Evolutionary conservation across 2,329 filamentous ascomycete species (phyloP).

Genomic region (Colletotrichum sp.): DNA sequence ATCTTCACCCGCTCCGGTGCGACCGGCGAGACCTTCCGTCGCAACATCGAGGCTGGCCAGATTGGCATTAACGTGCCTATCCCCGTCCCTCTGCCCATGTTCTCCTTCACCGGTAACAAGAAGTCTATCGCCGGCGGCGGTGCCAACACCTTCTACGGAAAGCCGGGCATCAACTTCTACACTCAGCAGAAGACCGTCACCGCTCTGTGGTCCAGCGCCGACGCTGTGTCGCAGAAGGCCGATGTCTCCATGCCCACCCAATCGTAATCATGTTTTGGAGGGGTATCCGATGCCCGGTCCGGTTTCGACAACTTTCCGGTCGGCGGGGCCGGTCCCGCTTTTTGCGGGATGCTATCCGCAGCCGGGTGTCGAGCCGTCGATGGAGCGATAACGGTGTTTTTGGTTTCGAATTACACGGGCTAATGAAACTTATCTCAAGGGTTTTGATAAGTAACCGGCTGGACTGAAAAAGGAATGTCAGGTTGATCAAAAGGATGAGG

Average conservation of each 20-base stretch:
- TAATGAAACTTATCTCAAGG: not conserved
- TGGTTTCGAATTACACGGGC: not conserved
- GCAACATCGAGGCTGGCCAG: conserved; percentile 83
- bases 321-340: not conserved
- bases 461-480: not conserved
- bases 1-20: conserved; percentile 83
- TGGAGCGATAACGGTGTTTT: not conserved
- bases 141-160: conserved; percentile 93
- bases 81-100: conserved; percentile 73
- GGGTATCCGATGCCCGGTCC: not conserved
- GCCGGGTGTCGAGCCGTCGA: not conserved
- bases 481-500: not conserved
- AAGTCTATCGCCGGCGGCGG: conserved; percentile 91
- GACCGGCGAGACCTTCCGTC: conserved; percentile 79
- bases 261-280: conserved; percentile 26
- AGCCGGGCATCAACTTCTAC: conserved; percentile 91
- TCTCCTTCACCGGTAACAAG: conserved; percentile 81
- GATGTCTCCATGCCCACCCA: conserved; percentile 83
- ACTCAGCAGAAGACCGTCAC: conserved; percentile 99
- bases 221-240: conserved; percentile 85
- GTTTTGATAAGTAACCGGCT: not conserved
- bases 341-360: not conserved
- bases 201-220: conserved; percentile 84
- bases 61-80: conserved; percentile 87
- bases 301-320: not conserved